phyloP scores from a whole-genome alignment of 345 rosid genomes.

The Ceriops tagal region DNA sequence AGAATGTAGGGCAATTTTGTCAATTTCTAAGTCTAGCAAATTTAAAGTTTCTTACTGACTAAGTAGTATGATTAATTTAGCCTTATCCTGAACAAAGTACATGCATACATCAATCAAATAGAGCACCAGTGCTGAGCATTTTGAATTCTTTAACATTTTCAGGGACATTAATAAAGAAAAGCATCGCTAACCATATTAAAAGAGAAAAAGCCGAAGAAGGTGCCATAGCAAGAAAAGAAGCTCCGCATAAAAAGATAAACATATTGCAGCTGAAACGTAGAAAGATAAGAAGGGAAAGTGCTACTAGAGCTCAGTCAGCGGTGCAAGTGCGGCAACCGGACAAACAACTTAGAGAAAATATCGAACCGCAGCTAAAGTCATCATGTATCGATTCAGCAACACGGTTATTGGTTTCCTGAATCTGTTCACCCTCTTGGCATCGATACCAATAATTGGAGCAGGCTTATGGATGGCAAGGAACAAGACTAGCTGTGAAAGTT shows the following conservation, averaged over 20 bases:
- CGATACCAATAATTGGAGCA: conserved; percentile 80
- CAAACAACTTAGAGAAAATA: background rate
- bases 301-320: background rate
- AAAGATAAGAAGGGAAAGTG: background rate
- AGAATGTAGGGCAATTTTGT: conserved; percentile 2
- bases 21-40: conserved; percentile 5
- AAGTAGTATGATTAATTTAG: conserved; percentile 31
- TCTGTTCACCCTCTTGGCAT: conserved; percentile 70
- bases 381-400: conserved; percentile 82
- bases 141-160: conserved; percentile 29
- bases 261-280: background rate
- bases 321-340: background rate
- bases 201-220: conserved; percentile 21
- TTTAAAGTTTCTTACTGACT: conserved; percentile 34
- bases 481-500: conserved; percentile 72
- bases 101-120: background rate
- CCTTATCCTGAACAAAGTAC: conserved; percentile 6
- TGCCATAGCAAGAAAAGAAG: conserved; percentile 17
- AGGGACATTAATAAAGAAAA: conserved; percentile 24
- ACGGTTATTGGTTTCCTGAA: conserved; percentile 74
- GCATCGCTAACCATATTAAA: conserved; percentile 28
- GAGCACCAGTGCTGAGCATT: conserved; percentile 25
- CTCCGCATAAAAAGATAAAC: background rate
- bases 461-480: conserved; percentile 89
- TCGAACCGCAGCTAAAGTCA: background rate